These are phyloP conservation scores for Lactarius deliciosus DNA, from an alignment of 768 basidiomycete genomes.

Conservation along the genomic window DNA sequence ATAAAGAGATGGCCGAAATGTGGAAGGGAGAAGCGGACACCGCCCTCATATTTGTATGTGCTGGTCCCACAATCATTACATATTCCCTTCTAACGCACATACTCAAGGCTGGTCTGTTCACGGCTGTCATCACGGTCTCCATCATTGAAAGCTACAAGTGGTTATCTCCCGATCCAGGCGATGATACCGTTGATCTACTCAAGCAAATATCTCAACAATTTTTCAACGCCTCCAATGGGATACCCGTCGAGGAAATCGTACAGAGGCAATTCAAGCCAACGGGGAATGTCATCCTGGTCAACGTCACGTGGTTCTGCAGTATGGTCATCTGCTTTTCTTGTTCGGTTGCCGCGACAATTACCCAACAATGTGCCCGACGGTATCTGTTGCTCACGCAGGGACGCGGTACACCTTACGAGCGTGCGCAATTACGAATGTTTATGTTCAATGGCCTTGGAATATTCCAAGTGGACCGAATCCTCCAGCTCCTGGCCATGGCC, in stretches of 20 bases:
- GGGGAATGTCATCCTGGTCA: not conserved
- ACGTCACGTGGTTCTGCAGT: slow-evolving; percentile 13
- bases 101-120: slow-evolving; percentile 24
- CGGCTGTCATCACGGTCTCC: slow-evolving; percentile 19
- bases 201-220: not conserved
- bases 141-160: slow-evolving; percentile 21
- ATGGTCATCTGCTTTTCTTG: slow-evolving; percentile 2
- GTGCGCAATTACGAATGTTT: slow-evolving; percentile 2
- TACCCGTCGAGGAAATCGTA: not conserved
- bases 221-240: slow-evolving; percentile 4
- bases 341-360: slow-evolving; percentile 4
- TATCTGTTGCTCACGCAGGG: not conserved
- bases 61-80: not conserved
- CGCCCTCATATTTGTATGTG: slow-evolving; percentile 20
- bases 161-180: slow-evolving; percentile 9
- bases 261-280: not conserved
- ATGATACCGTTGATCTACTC: not conserved
- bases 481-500: not conserved
- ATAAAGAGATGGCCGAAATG: slow-evolving; percentile 1
- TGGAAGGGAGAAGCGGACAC: slow-evolving; percentile 17
- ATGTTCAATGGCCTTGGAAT: not conserved
- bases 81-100: not conserved
- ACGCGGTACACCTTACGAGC: not conserved
- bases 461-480: not conserved
- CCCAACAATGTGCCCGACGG: slow-evolving; percentile 16